A percentile compares a stretch with the other conserved stretches of the same genome.
Evolutionary conservation across 805 yeast species (phyloP).

Genomic region (Teunomyces tritomae): DNA sequence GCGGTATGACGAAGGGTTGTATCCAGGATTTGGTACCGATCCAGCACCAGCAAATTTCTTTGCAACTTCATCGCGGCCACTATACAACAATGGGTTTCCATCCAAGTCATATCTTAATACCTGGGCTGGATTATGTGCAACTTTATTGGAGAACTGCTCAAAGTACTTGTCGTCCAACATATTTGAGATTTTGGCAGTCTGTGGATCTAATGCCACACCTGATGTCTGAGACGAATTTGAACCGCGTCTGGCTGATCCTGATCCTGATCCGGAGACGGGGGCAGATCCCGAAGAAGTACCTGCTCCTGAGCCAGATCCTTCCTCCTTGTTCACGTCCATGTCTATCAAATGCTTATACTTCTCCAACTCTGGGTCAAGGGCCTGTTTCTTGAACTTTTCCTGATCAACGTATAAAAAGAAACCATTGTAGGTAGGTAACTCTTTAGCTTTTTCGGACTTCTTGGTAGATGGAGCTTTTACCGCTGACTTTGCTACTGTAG

Average conservation of each 20-base stretch:
- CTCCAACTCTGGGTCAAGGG: slow-evolving; percentile 50
- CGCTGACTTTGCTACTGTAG: slow-evolving; percentile 17
- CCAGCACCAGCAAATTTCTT: slow-evolving; percentile 34
- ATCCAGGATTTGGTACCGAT: slow-evolving; percentile 57
- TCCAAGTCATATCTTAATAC: slow-evolving; percentile 81
- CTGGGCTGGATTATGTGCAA: slow-evolving; percentile 82
- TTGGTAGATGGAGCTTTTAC: slow-evolving; percentile 7
- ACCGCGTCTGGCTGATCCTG: slow-evolving; percentile 8
- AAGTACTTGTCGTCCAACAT: slow-evolving; percentile 74
- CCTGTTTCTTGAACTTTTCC: slow-evolving; percentile 59
- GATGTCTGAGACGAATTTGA: slow-evolving; percentile 4
- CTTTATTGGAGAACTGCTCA: slow-evolving; percentile 70
- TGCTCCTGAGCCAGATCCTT: slow-evolving; percentile 11
- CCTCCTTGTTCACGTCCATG: slow-evolving; percentile 41
- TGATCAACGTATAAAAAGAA: slow-evolving; percentile 68
- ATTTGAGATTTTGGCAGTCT: slow-evolving; percentile 37
- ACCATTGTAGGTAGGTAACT: slow-evolving; percentile 58
- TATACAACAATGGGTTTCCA: slow-evolving; percentile 74
- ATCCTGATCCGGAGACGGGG: slow-evolving; percentile 8
- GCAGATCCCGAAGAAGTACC: slow-evolving; percentile 1
- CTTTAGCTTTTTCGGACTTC: slow-evolving; percentile 9
- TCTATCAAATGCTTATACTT: slow-evolving; percentile 51
- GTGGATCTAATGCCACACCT: slow-evolving; percentile 16
- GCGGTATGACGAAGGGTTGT: slow-evolving; percentile 57
- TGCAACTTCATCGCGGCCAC: slow-evolving; percentile 56